These are phyloP conservation scores for Mycogone perniciosa DNA, from an alignment of 2,329 filamentous ascomycete genomes.

Conservation along the genomic window DNA sequence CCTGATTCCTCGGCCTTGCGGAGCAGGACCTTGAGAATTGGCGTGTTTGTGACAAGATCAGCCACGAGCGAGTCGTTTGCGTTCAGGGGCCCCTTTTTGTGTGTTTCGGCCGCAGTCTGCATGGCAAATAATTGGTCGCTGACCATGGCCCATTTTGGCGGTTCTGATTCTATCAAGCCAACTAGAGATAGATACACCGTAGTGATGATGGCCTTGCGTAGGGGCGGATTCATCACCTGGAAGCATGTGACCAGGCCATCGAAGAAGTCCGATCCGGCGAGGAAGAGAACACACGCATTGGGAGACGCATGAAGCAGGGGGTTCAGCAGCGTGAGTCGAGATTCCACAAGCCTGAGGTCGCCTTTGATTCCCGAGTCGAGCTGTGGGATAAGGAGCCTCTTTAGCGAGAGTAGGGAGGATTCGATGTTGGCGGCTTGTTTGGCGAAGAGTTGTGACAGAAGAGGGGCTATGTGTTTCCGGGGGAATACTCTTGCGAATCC, in stretches of 20 bases:
- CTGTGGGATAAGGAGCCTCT: conserved; percentile 54
- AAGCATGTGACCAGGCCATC: conserved; percentile 67
- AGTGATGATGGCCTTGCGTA: conserved; percentile 63
- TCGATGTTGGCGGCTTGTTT: conserved; percentile 45
- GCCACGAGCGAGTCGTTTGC: conserved; percentile 68
- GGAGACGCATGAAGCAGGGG: conserved; percentile 57
- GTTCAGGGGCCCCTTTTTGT: conserved; percentile 49
- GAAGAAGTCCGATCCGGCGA: conserved; percentile 81
- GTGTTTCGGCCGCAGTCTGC: conserved; percentile 62
- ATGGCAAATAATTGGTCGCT: conserved; percentile 79
- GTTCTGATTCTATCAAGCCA: conserved; percentile 59
- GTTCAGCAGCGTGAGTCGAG: conserved; percentile 52
- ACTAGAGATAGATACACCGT: conserved; percentile 69
- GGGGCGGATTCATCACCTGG: conserved; percentile 53
- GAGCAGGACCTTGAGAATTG: conserved; percentile 59
- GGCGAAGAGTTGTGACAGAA: conserved; percentile 46
- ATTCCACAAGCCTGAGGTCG: conserved; percentile 49
- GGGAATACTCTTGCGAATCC: conserved; percentile 61
- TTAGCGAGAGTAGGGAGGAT: conserved; percentile 50
- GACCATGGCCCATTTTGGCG: conserved; percentile 66
- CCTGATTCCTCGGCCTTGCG: conserved; percentile 45
- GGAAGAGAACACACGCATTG: conserved; percentile 54
- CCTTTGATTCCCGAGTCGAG: conserved; percentile 56
- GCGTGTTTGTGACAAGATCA: conserved; percentile 74
- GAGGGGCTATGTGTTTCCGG: conserved; percentile 50